These are phyloP conservation scores for Camellia japonica DNA, from an alignment of 148 eudicot species.

Conservation along the genomic window DNA sequence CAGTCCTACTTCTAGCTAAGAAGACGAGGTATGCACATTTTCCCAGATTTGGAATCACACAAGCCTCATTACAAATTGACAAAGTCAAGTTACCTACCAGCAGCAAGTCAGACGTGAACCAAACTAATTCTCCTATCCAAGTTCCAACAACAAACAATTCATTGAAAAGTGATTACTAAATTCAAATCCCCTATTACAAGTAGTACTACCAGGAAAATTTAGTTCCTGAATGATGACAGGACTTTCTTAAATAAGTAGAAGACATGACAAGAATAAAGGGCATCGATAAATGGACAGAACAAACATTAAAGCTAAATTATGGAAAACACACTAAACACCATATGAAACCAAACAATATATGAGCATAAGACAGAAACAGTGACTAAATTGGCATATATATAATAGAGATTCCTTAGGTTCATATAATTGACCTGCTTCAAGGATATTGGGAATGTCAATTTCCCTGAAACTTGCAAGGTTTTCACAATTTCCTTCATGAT, in stretches of 20 bases:
- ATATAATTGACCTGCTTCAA: slow-evolving; percentile 71
- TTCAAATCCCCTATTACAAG: not conserved
- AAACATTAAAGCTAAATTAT: not conserved
- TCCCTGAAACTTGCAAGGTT: slow-evolving; percentile 56
- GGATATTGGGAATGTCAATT: slow-evolving; percentile 86
- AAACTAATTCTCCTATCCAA: too few relatives aligned
- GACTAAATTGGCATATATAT: not conserved
- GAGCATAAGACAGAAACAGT: not conserved
- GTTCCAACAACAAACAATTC: too few relatives aligned
- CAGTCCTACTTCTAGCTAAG: not conserved
- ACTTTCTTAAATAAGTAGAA: not conserved
- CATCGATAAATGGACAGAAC: not conserved
- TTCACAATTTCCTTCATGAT: slow-evolving; percentile 76
- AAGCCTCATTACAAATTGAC: too few relatives aligned
- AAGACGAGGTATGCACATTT: too few relatives aligned
- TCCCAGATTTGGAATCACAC: too few relatives aligned
- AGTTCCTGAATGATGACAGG: not conserved
- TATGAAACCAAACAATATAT: not conserved
- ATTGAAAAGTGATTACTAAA: too few relatives aligned
- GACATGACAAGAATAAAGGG: not conserved
- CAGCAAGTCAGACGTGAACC: too few relatives aligned
- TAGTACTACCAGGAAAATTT: not conserved
- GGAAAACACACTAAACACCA: not conserved
- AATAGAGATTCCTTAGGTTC: not conserved
- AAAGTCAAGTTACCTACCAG: too few relatives aligned